phyloP scores from a whole-genome alignment of 148 eudicot species.

The Beta vulgaris region DNA sequence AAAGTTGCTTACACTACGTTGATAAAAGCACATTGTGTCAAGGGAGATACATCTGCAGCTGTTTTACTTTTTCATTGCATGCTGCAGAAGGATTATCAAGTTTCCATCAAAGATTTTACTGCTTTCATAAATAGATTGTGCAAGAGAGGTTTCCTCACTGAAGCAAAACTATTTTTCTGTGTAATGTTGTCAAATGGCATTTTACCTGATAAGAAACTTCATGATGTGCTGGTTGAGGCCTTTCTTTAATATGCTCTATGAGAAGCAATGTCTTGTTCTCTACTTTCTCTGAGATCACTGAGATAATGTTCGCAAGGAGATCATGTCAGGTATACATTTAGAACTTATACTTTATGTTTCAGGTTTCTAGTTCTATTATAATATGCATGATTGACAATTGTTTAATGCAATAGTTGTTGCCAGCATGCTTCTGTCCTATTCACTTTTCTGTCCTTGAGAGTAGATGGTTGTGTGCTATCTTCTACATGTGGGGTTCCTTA shows the following conservation, averaged over 20 bases:
- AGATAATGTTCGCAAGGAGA: not conserved
- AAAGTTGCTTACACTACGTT: conserved; percentile 66
- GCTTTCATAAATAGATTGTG: conserved; percentile 76
- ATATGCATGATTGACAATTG: not conserved
- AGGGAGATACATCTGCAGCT: conserved; percentile 58
- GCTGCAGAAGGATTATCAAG: conserved; percentile 57
- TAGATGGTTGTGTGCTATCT: not conserved
- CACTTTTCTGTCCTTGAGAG: not conserved
- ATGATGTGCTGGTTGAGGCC: conserved; percentile 39
- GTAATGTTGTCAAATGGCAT: conserved; percentile 55
- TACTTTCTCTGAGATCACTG: conserved; percentile 6
- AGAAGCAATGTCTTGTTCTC: conserved; percentile 17
- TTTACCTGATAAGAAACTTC: conserved; percentile 49
- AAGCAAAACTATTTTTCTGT: conserved; percentile 57
- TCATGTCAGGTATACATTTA: conserved; percentile 25
- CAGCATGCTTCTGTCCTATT: not conserved
- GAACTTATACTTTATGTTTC: not conserved
- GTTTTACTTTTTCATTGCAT: conserved; percentile 49
- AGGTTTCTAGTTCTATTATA: not conserved
- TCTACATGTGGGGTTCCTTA: not conserved
- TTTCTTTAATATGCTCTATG: conserved; percentile 29
- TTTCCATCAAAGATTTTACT: conserved; percentile 66
- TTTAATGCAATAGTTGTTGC: not conserved
- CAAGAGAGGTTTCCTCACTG: conserved; percentile 53
- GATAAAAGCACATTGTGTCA: conserved; percentile 84